phyloP scores from a whole-genome alignment of 2,329 filamentous ascomycete genomes.

The Gyromitra esculenta region DNA sequence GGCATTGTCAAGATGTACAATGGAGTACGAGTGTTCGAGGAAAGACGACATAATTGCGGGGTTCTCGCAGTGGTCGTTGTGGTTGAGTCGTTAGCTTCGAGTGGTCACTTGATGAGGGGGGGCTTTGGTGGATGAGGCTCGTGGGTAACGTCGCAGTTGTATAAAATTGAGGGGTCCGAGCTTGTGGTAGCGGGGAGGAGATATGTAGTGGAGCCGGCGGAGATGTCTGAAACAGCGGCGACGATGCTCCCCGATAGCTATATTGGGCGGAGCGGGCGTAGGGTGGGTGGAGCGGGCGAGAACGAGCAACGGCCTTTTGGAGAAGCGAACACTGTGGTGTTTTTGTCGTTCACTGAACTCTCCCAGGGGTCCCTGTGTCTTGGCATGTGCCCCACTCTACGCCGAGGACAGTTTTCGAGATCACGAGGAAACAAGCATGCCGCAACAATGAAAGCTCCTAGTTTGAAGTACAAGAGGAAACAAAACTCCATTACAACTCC shows the following conservation, averaged over 20 bases:
- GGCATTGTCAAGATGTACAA: conserved; percentile 97
- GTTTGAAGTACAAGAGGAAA: neutral
- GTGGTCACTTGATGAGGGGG: conserved; percentile 27
- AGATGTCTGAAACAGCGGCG: conserved; percentile 41
- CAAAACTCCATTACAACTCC: conserved; percentile 18
- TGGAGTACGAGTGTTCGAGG: conserved; percentile 91
- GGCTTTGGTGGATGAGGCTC: conserved; percentile 42
- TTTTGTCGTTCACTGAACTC: conserved; percentile 39
- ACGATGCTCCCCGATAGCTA: conserved; percentile 42
- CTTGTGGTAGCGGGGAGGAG: conserved; percentile 26
- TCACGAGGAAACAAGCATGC: conserved; percentile 30
- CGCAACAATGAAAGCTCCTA: neutral
- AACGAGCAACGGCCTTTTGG: conserved; percentile 32
- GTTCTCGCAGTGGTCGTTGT: conserved; percentile 15
- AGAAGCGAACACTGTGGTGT: conserved; percentile 52
- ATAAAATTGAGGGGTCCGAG: conserved; percentile 45
- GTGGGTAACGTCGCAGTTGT: conserved; percentile 34
- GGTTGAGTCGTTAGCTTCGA: conserved; percentile 26
- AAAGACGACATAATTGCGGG: conserved; percentile 80
- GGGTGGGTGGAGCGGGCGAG: conserved; percentile 39
- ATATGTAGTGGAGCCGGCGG: conserved; percentile 29
- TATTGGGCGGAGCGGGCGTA: conserved; percentile 18
- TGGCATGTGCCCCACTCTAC: conserved; percentile 46
- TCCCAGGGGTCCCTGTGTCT: conserved; percentile 42
- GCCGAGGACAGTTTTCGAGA: conserved; percentile 29